Evolutionary conservation across 352 stramenopile species (phyloP), one percentile per base, ranked within the genome.

Genomic region (Achlya hypogyna): DNA sequence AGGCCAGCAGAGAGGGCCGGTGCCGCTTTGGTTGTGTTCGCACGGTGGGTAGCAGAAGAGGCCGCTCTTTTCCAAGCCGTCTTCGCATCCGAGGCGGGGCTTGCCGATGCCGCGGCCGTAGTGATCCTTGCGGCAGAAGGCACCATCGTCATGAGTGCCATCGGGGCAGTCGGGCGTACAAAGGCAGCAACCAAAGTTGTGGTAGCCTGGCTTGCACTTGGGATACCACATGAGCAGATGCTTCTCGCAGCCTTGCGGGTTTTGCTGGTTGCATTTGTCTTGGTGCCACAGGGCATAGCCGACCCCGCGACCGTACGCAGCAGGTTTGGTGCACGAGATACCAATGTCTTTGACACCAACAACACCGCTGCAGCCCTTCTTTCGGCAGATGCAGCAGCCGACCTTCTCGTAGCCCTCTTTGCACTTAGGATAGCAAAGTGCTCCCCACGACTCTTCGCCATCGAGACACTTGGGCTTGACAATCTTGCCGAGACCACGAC

Each of bases 21-120:
- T 28, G 35, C 64, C 64, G 42, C 10, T 40, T n/a, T 51, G 62
- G 23, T 28, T 47, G 16, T 5, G 20, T 10, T 20, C n/a, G 64
- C 64, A 71, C 6, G 52, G 34, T 14, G 64, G 53, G 53, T 71
- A 71, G 53, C 64, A 71, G 16, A 71, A 27, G 14, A 71, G 45
- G 34, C 64, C 64, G 47, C 32, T 58, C 29, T 56, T 62, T 18
- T 71, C 64, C n/a, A 65, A 31, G 27, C 31, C 53, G 16, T 18
- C 22, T 16, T 5, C 16, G 64, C 64, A 71, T 5, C 42, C 53
- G 23, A 66, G n/a, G 43, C 35, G 53, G 6, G 45, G 25, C n/a
- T 32, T 23, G n/a, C 40, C 64, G 10, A 32, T 23, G n/a, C 64
- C 64, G 6, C 52, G 29, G 4, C 51, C 45, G 40, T 62, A 66